These are phyloP conservation scores for Cystobasidiopsis lactophilus DNA, from an alignment of 768 basidiomycete species.

Conservation along the genomic window DNA sequence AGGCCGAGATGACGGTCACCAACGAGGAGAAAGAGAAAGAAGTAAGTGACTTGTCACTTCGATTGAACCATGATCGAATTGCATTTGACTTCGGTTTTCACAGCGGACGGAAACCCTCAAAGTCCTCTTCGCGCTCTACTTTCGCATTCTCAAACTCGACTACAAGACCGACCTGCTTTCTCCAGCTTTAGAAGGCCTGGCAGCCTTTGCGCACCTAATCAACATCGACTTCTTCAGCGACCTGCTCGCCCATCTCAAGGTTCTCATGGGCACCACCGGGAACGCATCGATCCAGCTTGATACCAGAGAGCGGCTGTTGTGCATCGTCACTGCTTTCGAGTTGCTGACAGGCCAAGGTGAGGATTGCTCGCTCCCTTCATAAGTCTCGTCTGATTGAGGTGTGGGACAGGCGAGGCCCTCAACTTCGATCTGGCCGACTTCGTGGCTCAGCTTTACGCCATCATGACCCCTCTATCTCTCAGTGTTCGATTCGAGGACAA, in stretches of 20 bases:
- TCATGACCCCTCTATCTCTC: constrained; percentile 53
- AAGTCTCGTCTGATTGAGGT: too few relatives aligned
- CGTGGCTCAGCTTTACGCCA: constrained; percentile 54
- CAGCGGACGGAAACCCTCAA: constrained; percentile 98
- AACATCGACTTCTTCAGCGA: constrained; percentile 98
- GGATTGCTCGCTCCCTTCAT: constrained; percentile 19
- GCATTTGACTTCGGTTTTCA: background rate
- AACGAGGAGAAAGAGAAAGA: constrained; percentile 63
- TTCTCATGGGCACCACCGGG: constrained; percentile 32
- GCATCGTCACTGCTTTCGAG: constrained; percentile 92
- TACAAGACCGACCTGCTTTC: constrained; percentile 55
- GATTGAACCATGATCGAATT: background rate
- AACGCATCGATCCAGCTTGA: constrained; percentile 13
- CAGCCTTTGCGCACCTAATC: constrained; percentile 83
- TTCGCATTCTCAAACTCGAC: constrained; percentile 70
- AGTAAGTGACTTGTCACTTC: constrained; percentile 28
- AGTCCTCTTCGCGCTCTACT: constrained; percentile 87
- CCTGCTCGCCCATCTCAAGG: constrained; percentile 63
- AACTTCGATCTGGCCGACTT: constrained; percentile 88
- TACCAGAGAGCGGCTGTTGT: constrained; percentile 34
- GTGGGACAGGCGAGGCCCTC: constrained; percentile 62
- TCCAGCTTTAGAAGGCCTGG: constrained; percentile 71
- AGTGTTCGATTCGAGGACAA: constrained; percentile 41
- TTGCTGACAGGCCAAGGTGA: constrained; percentile 80
- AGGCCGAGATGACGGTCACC: constrained; percentile 84